These are phyloP conservation scores for Sutorius australiensis DNA, from an alignment of 768 basidiomycete species.

Conservation along the genomic window DNA sequence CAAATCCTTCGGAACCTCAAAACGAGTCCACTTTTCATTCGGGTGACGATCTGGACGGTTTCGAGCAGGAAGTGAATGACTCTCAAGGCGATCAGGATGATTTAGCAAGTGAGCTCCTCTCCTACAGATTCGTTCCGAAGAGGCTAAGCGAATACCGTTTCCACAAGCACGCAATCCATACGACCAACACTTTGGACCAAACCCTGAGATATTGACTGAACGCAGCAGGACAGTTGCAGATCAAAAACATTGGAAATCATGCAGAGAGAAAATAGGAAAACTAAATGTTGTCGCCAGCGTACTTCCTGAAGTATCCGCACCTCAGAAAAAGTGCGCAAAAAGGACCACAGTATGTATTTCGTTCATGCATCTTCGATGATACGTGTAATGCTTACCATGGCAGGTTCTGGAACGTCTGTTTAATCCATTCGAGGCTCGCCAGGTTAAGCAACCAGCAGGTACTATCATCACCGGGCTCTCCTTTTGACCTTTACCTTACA, in stretches of 20 bases:
- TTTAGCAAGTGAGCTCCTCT: slow-evolving; percentile 9
- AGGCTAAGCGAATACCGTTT: background rate
- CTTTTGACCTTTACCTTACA: slow-evolving; percentile 4
- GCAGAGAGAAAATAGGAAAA: slow-evolving; percentile 48
- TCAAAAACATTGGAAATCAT: slow-evolving; percentile 51
- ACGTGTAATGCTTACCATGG: background rate
- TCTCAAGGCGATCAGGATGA: slow-evolving; percentile 32
- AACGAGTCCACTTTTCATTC: slow-evolving; percentile 5
- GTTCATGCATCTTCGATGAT: background rate
- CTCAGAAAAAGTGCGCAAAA: slow-evolving; percentile 24
- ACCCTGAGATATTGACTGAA: slow-evolving; percentile 49
- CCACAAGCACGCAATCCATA: slow-evolving; percentile 44
- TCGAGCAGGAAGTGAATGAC: slow-evolving; percentile 29
- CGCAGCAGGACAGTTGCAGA: slow-evolving; percentile 51
- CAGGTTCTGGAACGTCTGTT: slow-evolving; percentile 60
- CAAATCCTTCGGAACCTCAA: slow-evolving; percentile 2
- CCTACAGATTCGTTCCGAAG: background rate
- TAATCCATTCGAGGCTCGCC: slow-evolving; percentile 50
- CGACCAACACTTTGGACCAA: slow-evolving; percentile 70
- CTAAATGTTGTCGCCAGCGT: slow-evolving; percentile 47
- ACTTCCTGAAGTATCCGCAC: slow-evolving; percentile 39
- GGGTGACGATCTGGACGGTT: slow-evolving; percentile 21
- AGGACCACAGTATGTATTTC: slow-evolving; percentile 20
- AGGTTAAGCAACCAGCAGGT: slow-evolving; percentile 55
- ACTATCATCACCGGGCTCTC: background rate